Conservation (phyloP, 164 flowering plant genomes). For the Berberis vulgaris region DNA sequence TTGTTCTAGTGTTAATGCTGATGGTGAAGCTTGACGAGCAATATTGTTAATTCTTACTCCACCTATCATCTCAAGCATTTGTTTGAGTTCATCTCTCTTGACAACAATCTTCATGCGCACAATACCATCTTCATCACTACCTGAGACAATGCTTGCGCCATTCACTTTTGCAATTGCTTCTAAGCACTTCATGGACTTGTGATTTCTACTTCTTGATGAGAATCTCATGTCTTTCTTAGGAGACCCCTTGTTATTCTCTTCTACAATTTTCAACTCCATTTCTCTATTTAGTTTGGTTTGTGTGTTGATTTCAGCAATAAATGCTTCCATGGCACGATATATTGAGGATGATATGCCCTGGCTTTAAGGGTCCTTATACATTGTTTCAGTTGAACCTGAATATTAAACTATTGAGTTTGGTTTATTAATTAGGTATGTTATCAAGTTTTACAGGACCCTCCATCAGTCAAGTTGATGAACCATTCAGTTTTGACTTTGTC, state of each 20-base stretch:
- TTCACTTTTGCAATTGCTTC: constrained; percentile 22
- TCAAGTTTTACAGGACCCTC: neutral
- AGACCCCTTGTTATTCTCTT: neutral
- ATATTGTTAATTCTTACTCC: neutral
- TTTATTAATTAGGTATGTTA: too few relatives aligned
- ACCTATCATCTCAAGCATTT: constrained; percentile 13
- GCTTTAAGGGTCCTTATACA: constrained; percentile 3
- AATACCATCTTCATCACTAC: constrained; percentile 18
- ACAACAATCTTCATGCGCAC: constrained; percentile 37
- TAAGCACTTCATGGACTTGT: constrained; percentile 7
- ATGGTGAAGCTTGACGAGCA: neutral
- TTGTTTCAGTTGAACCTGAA: neutral
- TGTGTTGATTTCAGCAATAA: too few relatives aligned
- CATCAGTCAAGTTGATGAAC: neutral
- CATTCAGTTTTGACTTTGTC: neutral
- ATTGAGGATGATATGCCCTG: neutral
- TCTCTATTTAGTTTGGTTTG: too few relatives aligned
- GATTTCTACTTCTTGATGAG: constrained; percentile 1
- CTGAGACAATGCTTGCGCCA: constrained; percentile 15
- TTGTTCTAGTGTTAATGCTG: constrained; percentile 15
- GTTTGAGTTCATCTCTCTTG: constrained; percentile 31
- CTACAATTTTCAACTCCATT: constrained; percentile 4
- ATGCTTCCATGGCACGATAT: too few relatives aligned
- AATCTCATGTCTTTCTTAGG: neutral
- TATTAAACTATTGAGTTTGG: neutral